Evolutionary conservation across 2,329 filamentous ascomycete genomes (phyloP).

Genomic region (Grosmannia clavigera): DNA sequence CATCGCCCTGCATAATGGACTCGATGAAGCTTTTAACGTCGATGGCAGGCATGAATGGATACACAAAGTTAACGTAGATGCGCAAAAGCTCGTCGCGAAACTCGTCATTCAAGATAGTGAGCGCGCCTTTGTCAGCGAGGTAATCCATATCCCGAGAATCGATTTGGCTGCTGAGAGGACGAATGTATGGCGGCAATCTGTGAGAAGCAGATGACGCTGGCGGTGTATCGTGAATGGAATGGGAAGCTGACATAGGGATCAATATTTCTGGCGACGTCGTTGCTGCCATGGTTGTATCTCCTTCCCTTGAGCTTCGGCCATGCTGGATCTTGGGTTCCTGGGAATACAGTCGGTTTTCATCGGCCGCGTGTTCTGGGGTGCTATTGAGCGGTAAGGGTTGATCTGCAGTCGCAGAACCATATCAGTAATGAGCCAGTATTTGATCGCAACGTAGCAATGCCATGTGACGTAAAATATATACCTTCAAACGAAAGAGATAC

Average conservation of each 20-base stretch:
- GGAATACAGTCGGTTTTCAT: not conserved
- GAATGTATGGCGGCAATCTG: not conserved
- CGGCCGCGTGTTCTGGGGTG: not conserved
- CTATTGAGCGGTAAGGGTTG: not conserved
- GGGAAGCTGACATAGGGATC: not conserved
- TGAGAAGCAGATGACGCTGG: not conserved
- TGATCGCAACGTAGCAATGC: not conserved
- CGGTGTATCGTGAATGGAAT: not conserved
- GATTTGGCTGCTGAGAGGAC: not conserved
- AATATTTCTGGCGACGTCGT: not conserved
- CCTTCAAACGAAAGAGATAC: not conserved
- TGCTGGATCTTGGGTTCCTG: not conserved
- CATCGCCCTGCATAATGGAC: constrained; percentile 33
- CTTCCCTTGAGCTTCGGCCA: not conserved
- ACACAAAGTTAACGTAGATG: constrained; percentile 31
- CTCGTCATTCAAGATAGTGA: constrained; percentile 42
- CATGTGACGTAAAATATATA: not conserved
- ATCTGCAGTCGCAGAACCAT: not conserved
- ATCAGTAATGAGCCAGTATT: not conserved
- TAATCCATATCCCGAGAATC: constrained; percentile 40
- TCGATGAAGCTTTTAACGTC: constrained; percentile 26
- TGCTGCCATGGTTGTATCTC: not conserved
- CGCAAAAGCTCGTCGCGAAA: constrained; percentile 47
- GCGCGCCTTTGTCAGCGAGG: constrained; percentile 49
- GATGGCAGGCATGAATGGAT: constrained; percentile 55